Conservation (phyloP, 2,329 filamentous ascomycete species). For the Botrytis byssoidea region DNA sequence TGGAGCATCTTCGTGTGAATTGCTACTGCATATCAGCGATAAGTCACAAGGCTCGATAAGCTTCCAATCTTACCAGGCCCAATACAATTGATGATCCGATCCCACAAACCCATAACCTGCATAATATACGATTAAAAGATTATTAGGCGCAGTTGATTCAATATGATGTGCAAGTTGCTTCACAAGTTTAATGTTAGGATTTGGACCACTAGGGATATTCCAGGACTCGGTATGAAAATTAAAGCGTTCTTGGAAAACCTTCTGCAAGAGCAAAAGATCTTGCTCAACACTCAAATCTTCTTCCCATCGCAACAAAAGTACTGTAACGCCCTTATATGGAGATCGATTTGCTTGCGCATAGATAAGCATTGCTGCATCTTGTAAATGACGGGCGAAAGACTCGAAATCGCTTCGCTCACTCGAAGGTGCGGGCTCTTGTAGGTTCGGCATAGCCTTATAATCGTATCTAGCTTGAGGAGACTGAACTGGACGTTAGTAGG, state of each 20-base stretch:
- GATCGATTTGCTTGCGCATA: constrained; percentile 60
- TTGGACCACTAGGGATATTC: constrained; percentile 58
- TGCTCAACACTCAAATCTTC: constrained; percentile 54
- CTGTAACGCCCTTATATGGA: constrained; percentile 58
- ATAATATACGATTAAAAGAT: constrained; percentile 65
- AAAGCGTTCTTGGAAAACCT: constrained; percentile 58
- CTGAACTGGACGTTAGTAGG: constrained; percentile 27
- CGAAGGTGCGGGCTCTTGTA: constrained; percentile 36
- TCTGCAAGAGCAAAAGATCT: constrained; percentile 55
- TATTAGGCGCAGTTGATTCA: constrained; percentile 55
- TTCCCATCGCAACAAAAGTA: constrained; percentile 61
- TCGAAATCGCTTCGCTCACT: constrained; percentile 55
- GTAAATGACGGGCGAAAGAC: constrained; percentile 64
- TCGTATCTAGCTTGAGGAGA: constrained; percentile 36
- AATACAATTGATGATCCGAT: constrained; percentile 61
- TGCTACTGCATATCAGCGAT: constrained; percentile 49
- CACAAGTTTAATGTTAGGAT: constrained; percentile 61
- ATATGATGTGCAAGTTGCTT: constrained; percentile 60
- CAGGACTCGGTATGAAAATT: constrained; percentile 60
- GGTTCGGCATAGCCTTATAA: constrained; percentile 36
- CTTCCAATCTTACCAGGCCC: constrained; percentile 58
- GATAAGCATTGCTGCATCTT: constrained; percentile 67
- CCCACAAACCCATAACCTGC: constrained; percentile 59
- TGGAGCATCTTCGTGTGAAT: constrained; percentile 55
- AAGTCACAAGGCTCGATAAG: constrained; percentile 30